Conservation (phyloP, 2,329 filamentous ascomycete genomes). For the Alternaria ethzedia region DNA sequence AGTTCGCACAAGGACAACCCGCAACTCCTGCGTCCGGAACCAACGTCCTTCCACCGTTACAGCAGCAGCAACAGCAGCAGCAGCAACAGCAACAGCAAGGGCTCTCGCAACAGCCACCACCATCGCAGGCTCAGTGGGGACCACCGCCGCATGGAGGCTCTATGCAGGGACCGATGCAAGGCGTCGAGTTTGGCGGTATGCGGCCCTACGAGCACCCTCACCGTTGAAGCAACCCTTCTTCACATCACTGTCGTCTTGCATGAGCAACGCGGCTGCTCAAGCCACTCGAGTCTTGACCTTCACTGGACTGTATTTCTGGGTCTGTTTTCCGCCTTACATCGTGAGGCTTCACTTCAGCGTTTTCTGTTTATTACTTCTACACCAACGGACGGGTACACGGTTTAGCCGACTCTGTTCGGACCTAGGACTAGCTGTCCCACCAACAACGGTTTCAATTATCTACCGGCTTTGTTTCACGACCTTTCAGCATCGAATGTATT, state of each 20-base stretch:
- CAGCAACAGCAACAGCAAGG: constrained; percentile 9
- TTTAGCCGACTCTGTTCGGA: not conserved
- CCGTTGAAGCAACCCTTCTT: constrained; percentile 9
- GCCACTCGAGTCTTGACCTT: not conserved
- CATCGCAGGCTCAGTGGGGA: constrained; percentile 45
- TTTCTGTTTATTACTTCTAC: not conserved
- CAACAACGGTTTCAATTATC: constrained; percentile 1
- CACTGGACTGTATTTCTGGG: not conserved
- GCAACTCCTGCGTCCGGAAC: constrained; percentile 35
- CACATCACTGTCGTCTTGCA: not conserved
- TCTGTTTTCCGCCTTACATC: not conserved
- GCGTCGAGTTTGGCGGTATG: constrained; percentile 54
- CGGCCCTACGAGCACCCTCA: constrained; percentile 46
- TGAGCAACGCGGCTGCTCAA: not conserved
- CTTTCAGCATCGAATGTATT: constrained; percentile 3
- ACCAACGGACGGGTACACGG: not conserved
- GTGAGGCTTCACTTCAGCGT: not conserved
- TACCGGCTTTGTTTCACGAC: constrained; percentile 8
- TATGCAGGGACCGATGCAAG: constrained; percentile 52
- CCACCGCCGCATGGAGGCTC: constrained; percentile 26
- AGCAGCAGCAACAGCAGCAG: constrained; percentile 41
- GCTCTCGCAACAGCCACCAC: constrained; percentile 28
- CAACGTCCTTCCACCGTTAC: constrained; percentile 47
- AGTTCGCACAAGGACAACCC: constrained; percentile 50
- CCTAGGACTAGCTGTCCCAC: not conserved